phyloP scores from a whole-genome alignment of 192 early-diverging fungal species.

The Powellomyces hirtus region DNA sequence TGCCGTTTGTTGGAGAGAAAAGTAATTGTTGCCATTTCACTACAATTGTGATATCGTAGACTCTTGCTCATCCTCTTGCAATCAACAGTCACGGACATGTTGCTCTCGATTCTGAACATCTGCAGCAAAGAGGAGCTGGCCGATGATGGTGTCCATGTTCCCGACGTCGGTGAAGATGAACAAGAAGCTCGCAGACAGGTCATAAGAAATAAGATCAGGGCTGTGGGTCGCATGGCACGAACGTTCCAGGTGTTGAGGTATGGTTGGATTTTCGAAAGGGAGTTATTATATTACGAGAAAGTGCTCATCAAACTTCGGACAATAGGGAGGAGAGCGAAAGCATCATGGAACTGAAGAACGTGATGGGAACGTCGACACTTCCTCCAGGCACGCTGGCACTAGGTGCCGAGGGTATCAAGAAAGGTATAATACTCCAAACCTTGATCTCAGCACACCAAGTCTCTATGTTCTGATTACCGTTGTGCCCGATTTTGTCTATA shows the following conservation, averaged over 20 bases:
- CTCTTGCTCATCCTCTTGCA: too few species aligned
- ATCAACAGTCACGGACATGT: constrained; percentile 93
- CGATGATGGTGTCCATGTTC: constrained; percentile 37
- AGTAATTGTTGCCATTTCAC: constrained; percentile 50
- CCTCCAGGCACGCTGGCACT: constrained; percentile 84
- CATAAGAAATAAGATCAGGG: constrained; percentile 86
- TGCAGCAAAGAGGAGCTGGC: constrained; percentile 94
- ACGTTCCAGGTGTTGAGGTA: constrained; percentile 85
- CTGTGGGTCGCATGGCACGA: constrained; percentile 86
- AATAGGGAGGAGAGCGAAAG: constrained; percentile 76
- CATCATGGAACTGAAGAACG: constrained; percentile 88
- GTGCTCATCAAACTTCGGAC: background rate
- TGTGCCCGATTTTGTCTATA: constrained; percentile 30
- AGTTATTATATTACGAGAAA: background rate
- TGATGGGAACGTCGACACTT: constrained; percentile 79
- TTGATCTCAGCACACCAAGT: background rate
- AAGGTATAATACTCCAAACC: constrained; percentile 45
- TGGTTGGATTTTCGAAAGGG: background rate
- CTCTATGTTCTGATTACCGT: background rate
- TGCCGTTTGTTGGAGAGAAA: constrained; percentile 98
- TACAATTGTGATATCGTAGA: background rate
- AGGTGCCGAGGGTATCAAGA: constrained; percentile 90
- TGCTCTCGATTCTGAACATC: constrained; percentile 89
- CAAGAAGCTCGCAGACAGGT: constrained; percentile 62
- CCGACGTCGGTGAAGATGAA: constrained; percentile 33